phyloP scores from a whole-genome alignment of 352 stramenopile genomes.

The Phytophthora pseudosyringae region DNA sequence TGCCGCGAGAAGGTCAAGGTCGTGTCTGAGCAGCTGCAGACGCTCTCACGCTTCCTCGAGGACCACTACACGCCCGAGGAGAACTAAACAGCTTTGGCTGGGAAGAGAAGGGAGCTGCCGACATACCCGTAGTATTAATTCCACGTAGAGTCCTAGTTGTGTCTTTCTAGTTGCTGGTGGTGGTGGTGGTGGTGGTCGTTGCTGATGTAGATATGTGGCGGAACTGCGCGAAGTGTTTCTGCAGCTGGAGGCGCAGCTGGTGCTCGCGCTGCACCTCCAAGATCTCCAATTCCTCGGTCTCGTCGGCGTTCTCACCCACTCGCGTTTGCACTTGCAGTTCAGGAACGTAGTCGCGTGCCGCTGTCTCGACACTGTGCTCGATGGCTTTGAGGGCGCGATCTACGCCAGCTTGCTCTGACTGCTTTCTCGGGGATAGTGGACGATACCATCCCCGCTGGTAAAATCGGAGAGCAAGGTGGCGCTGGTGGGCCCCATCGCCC shows the following conservation, averaged over 20 bases:
- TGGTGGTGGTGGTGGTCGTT: constrained; percentile 1
- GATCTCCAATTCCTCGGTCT: constrained; percentile 41
- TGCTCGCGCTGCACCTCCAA: constrained; percentile 44
- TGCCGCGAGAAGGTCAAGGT: constrained; percentile 81
- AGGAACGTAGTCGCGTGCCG: constrained; percentile 49
- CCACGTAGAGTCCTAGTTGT: constrained; percentile 26
- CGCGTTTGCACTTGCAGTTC: constrained; percentile 37
- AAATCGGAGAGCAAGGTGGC: constrained; percentile 51
- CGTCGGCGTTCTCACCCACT: constrained; percentile 32
- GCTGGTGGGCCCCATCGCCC: constrained; percentile 41
- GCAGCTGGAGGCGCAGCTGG: constrained; percentile 46
- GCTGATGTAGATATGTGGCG: constrained; percentile 16
- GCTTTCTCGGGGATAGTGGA: constrained; percentile 34
- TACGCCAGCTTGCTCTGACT: constrained; percentile 8
- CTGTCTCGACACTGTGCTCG: constrained; percentile 35
- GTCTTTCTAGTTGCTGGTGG: constrained; percentile 7
- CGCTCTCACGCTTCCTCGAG: constrained; percentile 79
- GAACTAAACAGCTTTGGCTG: constrained; percentile 37
- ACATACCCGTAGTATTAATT: constrained; percentile 19
- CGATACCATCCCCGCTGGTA: constrained; percentile 58
- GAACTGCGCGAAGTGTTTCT: constrained; percentile 71
- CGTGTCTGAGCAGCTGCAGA: constrained; percentile 79
- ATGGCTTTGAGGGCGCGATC: constrained; percentile 37
- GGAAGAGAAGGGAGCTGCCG: neutral
- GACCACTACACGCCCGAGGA: constrained; percentile 75